A percentile compares a stretch with the other conserved stretches of the same genome.
Conservation (phyloP, 805 yeast species). For the Tetrapisispora iriomotensis region DNA sequence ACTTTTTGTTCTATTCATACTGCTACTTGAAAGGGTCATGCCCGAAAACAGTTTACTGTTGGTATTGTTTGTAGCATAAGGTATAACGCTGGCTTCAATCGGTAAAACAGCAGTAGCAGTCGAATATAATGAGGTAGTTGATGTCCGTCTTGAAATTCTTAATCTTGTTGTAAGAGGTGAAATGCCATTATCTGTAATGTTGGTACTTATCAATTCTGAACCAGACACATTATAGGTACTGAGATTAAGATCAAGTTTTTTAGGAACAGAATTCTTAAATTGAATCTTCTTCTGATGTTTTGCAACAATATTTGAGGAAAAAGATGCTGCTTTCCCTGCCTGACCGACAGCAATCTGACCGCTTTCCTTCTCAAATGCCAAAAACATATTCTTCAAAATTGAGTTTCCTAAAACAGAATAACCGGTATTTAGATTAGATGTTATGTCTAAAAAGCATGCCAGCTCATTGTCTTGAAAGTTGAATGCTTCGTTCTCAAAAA, state of each 20-base stretch:
- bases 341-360: slow-evolving; percentile 47
- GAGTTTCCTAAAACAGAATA: slow-evolving; percentile 48
- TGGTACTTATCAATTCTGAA: not conserved
- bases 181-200: not conserved
- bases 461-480: slow-evolving; percentile 42
- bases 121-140: not conserved
- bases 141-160: not conserved
- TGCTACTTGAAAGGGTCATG: slow-evolving; percentile 4
- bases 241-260: too few species aligned
- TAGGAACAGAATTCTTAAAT: too few species aligned
- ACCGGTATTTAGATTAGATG: slow-evolving; percentile 40
- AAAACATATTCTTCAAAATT: slow-evolving; percentile 41
- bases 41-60: slow-evolving; percentile 15
- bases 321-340: slow-evolving; percentile 22
- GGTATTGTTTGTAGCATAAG: slow-evolving; percentile 38
- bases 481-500: slow-evolving; percentile 30
- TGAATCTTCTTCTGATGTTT: too few species aligned
- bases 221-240: too few species aligned
- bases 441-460: slow-evolving; percentile 48
- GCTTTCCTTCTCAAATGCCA: slow-evolving; percentile 57
- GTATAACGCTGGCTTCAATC: slow-evolving; percentile 37
- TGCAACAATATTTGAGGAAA: not conserved
- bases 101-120: slow-evolving; percentile 5
- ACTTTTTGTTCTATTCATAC: not conserved
- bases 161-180: not conserved